A percentile compares a stretch with the other conserved stretches of the same genome.
Evolutionary conservation across 345 rosid species (phyloP).

Genomic region (Arabidopsis suecica): DNA sequence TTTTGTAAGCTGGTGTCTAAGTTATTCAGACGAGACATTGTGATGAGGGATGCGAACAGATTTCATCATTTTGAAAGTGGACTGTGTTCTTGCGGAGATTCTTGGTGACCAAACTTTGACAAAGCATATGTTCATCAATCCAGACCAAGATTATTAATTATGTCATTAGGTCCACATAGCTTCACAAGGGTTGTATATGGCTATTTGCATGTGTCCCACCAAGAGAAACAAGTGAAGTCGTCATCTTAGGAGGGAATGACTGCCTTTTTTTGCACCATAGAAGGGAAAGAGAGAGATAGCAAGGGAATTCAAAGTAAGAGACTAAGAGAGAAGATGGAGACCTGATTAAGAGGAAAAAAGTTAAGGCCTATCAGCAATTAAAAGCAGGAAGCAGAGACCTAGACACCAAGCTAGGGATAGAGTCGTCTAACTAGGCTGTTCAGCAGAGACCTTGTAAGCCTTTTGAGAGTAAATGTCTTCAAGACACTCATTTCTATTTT

Average conservation of each 20-base stretch:
- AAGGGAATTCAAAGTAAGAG: constrained; percentile 25
- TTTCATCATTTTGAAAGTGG: constrained; percentile 88
- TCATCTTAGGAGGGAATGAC: constrained; percentile 16
- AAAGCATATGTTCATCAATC: constrained; percentile 20
- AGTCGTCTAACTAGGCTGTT: constrained; percentile 41
- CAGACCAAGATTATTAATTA: constrained; percentile 16
- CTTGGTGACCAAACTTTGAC: constrained; percentile 55
- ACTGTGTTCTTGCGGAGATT: constrained; percentile 82
- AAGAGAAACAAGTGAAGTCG: constrained; percentile 17
- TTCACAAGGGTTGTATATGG: constrained; percentile 24
- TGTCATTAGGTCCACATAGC: constrained; percentile 12
- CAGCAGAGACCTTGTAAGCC: constrained; percentile 32
- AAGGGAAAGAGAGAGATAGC: constrained; percentile 31
- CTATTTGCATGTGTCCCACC: constrained; percentile 21
- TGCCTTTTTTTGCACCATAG: constrained; percentile 25
- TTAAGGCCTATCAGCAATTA: constrained; percentile 31
- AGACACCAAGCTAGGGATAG: constrained; percentile 35
- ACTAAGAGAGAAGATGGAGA: constrained; percentile 23
- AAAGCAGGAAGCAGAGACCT: constrained; percentile 41
- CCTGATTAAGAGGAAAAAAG: constrained; percentile 24
- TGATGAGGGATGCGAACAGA: constrained; percentile 86
- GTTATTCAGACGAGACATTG: constrained; percentile 55
- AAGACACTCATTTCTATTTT: constrained; percentile 21
- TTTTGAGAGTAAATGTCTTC: constrained; percentile 35
- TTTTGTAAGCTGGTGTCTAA: constrained; percentile 80